Evolutionary conservation across 306 rosid species (phyloP), one percentile per base, ranked within the genome.

Genomic region (Purshia tridentata): DNA sequence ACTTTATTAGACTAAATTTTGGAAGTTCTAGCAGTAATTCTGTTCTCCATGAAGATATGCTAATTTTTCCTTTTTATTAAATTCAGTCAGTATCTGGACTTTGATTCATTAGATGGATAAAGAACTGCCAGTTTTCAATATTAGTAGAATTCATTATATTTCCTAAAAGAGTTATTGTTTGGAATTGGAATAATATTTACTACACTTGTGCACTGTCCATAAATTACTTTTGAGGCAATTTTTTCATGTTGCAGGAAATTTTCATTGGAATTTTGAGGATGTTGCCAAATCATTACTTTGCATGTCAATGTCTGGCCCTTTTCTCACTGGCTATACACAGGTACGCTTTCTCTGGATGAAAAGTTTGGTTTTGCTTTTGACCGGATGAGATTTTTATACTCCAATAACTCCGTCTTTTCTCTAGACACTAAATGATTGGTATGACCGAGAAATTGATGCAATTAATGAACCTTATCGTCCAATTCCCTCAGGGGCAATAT

Each of bases 401-500:
- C 65, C 78, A 67, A 11, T 63, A 18, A 64, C 23, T 76, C 72
- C 11, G 52, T 39, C 61, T 44, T 76, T 70, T 74, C 47, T 71
- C 68, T 65, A 94, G 99, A 94, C 99, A 37, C 48, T 94, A 64
- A 94, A 94, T 77, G 99, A 94, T 77, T 94, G 97, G 97, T 94
- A 94, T 82, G 99, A 91, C 85, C 84, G 97, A 83, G 99, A 94
- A 67, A 89, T 91, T 18, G 97, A 94, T 86, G 99, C 99, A 22
- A 94, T 94, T 57, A 94, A 94, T 44, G 99, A 94, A 77, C 99
- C 99, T 74, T 94, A 94, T 71, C 91, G 99, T 52, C 99, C 99
- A 53, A 94, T 94, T 86, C 99, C 99, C 71, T 94, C 99, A 0
- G 99, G 99, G 37, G 93, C 88, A 63, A 94, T 91, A 81, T 81